A percentile compares a stretch with the other conserved stretches of the same genome.
Evolutionary conservation across 2,329 filamentous ascomycete genomes (phyloP).

Genomic region (Pseudomassariella vexata): DNA sequence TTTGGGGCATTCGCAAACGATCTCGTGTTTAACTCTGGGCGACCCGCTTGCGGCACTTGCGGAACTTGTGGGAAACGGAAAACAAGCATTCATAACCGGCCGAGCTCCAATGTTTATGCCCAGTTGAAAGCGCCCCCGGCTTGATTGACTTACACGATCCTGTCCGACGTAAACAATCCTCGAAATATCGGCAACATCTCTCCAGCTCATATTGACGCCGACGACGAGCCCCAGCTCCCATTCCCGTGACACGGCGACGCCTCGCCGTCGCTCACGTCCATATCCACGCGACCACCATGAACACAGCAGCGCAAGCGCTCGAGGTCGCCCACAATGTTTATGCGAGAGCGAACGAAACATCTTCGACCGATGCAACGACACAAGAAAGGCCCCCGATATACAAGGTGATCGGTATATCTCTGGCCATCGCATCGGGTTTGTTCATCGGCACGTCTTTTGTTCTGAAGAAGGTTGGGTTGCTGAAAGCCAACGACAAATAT

Average conservation of each 20-base stretch:
- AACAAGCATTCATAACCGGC: no score
- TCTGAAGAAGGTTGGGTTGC: slow-evolving; percentile 84
- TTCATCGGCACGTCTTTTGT: slow-evolving; percentile 97
- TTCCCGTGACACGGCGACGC: slow-evolving; percentile 5
- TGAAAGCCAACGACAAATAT: slow-evolving; percentile 94
- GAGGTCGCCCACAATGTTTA: slow-evolving; percentile 29
- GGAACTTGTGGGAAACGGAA: no score
- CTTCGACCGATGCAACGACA: slow-evolving; percentile 15
- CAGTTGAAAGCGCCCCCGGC: no score
- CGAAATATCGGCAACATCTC: no score
- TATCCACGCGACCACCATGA: slow-evolving; percentile 23
- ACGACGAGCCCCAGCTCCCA: not conserved
- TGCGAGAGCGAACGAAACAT: slow-evolving; percentile 33
- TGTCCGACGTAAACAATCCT: no score
- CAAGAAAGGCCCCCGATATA: slow-evolving; percentile 48
- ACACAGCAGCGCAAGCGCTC: slow-evolving; percentile 28
- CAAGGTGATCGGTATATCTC: slow-evolving; percentile 79
- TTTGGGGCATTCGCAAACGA: no score
- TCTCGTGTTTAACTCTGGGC: no score
- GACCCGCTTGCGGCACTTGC: no score
- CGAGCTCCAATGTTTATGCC: no score
- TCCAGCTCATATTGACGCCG: no score
- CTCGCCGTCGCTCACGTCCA: slow-evolving; percentile 10
- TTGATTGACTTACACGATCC: no score
- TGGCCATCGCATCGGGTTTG: slow-evolving; percentile 80